Base-by-base conservation (phyloP, 2,329 filamentous ascomycete species). In the Alternaria brassicicola region DNA sequence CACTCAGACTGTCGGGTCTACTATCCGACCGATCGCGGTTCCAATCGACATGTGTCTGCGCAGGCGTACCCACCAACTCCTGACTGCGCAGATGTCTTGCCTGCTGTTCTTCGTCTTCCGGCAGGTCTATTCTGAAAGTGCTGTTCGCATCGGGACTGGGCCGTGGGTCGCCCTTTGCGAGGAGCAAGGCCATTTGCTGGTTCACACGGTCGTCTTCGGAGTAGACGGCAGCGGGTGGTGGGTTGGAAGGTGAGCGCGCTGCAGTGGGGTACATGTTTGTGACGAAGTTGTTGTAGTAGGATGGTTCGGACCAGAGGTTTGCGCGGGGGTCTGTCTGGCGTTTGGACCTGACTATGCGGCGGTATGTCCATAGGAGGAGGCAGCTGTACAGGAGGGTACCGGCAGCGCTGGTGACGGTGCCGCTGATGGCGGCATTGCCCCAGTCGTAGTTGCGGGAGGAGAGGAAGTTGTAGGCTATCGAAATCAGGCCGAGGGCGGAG, bases 151-250 rank as follows among this genome's bases (percentile, higher is more conserved):
- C 64, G 33, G 75, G 60, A 55, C 71, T 69, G 19, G 72, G 60
- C 60, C 73, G 70, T 3, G 68, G 54, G 45, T 80, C 76, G 25
- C 64, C 63, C 54, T 73, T 73, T 54, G 75, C 67, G 15, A 83
- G 77, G 0, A 84, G 74, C 61, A 79, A 75, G n/a, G 81, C 76
- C 78, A 83, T 82, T 60, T 84, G 82, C 63, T 82, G 80, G 28
- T 81, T 79, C 56, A 82, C 80, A 58, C 78, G 73, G 48, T 84
- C 82, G 52, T 83, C 80, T 64, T 84, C 82, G 21, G 77, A 76
- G 52, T 81, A 63, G 0, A 68, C 53, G 4, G 64, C 31, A 23
- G 67, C 61, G 15, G 69, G 69, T 4, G 72, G 68, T 5, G 72
- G 68, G n/a, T 63, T 65, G 19, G 65, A 63, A 13, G 67, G 65